Evolutionary conservation across 768 basidiomycete genomes (phyloP).

Genomic region (Asterophora parasitica): DNA sequence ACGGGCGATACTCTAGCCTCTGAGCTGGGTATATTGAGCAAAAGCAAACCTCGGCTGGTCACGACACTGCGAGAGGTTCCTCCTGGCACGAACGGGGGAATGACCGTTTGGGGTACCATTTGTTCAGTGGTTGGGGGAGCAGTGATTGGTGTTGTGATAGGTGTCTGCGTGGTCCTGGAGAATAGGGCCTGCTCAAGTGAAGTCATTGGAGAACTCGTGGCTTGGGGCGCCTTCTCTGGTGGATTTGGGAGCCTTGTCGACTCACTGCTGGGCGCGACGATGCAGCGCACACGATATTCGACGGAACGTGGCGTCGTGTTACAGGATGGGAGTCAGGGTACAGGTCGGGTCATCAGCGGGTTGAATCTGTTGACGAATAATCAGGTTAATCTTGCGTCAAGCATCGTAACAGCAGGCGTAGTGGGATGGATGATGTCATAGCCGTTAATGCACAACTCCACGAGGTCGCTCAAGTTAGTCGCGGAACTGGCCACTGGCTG

Average conservation of each 20-base stretch:
- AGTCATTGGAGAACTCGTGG: constrained; percentile 41
- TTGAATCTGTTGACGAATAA: constrained; percentile 76
- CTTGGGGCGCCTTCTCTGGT: constrained; percentile 64
- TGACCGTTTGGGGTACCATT: constrained; percentile 70
- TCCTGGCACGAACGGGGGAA: constrained; percentile 87
- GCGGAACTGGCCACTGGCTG: no score
- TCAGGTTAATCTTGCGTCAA: constrained; percentile 50
- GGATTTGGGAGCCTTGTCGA: constrained; percentile 84
- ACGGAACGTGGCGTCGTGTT: constrained; percentile 55
- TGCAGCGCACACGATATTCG: constrained; percentile 79
- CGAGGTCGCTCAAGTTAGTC: no score
- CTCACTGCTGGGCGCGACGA: constrained; percentile 80
- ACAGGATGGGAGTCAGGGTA: constrained; percentile 41
- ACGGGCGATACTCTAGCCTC: constrained; percentile 91
- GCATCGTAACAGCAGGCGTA: constrained; percentile 28
- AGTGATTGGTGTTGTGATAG: constrained; percentile 63
- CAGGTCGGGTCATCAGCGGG: constrained; percentile 48
- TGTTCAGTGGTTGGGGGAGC: constrained; percentile 72
- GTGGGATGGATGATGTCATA: constrained; percentile 23
- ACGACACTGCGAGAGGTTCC: constrained; percentile 75
- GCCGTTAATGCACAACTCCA: not conserved
- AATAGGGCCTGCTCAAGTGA: constrained; percentile 44
- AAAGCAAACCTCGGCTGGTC: constrained; percentile 63
- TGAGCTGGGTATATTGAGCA: constrained; percentile 85
- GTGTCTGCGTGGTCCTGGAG: constrained; percentile 54